These are phyloP conservation scores for Acidomyces sp. DNA, from an alignment of 495 filamentous ascomycete species.

Conservation along the genomic window DNA sequence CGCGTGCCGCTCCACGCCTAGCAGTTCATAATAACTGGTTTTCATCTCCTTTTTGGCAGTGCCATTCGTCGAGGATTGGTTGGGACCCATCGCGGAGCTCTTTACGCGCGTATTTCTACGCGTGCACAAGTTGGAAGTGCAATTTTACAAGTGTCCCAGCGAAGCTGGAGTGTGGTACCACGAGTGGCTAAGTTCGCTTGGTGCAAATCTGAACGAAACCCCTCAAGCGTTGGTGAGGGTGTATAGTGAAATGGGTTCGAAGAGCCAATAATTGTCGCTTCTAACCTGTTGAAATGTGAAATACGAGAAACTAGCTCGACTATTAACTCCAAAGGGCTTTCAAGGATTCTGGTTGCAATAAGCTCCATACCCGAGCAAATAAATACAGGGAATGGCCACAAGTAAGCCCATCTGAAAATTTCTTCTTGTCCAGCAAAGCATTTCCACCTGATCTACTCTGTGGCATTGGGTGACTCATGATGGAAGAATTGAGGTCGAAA, in stretches of 20 bases:
- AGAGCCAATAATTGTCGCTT: background rate
- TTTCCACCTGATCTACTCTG: too few relatives aligned
- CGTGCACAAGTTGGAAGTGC: too few relatives aligned
- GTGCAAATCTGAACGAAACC: background rate
- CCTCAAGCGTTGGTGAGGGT: background rate
- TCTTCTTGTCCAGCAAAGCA: too few relatives aligned
- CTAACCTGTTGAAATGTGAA: background rate
- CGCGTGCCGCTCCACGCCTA: conserved; percentile 57
- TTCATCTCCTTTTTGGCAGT: conserved; percentile 35
- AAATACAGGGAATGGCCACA: too few relatives aligned
- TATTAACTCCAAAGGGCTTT: background rate
- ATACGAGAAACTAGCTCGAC: background rate
- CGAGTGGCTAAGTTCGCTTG: too few relatives aligned
- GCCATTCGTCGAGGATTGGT: conserved; percentile 46
- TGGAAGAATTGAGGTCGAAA: too few relatives aligned
- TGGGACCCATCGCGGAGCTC: conserved; percentile 84
- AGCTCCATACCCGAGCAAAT: too few relatives aligned
- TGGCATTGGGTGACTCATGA: too few relatives aligned
- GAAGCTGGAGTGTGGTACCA: too few relatives aligned
- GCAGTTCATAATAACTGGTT: conserved; percentile 83
- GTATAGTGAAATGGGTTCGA: background rate
- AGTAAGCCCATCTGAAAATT: too few relatives aligned
- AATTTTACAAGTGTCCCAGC: too few relatives aligned
- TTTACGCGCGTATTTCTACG: too few relatives aligned
- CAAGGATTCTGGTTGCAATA: background rate